Base-by-base conservation (phyloP, 257 asterid genomes). In the Datura wrightii region DNA sequence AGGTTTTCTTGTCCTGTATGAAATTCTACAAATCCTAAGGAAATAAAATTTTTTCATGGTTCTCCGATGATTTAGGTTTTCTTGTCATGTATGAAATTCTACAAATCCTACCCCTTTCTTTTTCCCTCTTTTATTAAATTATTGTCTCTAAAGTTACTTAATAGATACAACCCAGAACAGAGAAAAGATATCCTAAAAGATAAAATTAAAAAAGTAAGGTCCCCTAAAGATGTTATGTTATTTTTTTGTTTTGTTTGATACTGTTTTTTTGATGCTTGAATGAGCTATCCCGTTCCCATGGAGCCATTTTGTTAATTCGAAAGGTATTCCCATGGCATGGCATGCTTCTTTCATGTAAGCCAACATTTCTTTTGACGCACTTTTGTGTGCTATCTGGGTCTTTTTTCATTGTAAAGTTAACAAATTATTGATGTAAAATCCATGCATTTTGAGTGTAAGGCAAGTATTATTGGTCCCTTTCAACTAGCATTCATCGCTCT, bases 31-130 rank as follows among this genome's bases (percentile, higher is more conserved):
- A 46, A 46, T 46, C 31, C 31, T 24, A 66, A 36, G 46, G 24
- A 66, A 66, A 66, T 14, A 15, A 15, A 14, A 24, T 24, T 37
- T 67, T 67, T 67, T 67, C 76, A 67, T 37, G 76, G 60, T 74
- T 74, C 81, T 19, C 42, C 8, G 44, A 24, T 74, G 41, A 74
- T 74, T 74, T 74, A 46, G 59, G 80, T 74, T 74, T 46, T 74
- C 80, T 46, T 72, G 19, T 50, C 58, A 19, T 19, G 55, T 48
- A 13, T 48, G 80, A 19, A 74, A 14, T 46, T 74, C 13, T 74
- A 46, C 59, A 24, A 46, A 46, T 46, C 31, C 31, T 3, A 41
- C 42, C 11, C 59, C 48, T 48, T 11, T 10, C 0, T 5, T 72
- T 72, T n/a, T 56, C 80, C 18, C 46, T 42, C 46, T 19, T 74